A percentile compares a stretch with the other conserved stretches of the same genome.
Evolutionary conservation across 2,329 filamentous ascomycete species (phyloP).

Genomic region (Hirsutella minnesotensis): DNA sequence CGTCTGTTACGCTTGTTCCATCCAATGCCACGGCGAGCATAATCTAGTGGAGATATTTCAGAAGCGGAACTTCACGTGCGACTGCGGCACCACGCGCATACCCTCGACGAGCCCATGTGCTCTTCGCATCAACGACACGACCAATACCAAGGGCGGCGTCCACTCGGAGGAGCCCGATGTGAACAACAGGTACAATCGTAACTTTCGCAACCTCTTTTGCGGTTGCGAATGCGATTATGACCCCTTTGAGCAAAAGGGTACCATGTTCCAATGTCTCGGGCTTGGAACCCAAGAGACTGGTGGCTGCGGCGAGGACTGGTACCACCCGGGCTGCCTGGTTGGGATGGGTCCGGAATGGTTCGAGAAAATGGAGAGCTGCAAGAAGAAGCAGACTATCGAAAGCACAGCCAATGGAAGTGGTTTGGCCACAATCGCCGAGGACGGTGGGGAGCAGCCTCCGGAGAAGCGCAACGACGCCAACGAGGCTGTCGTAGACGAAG

Average conservation of each 20-base stretch:
- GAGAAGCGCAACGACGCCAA: slow-evolving; percentile 8
- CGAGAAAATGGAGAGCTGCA: slow-evolving; percentile 35
- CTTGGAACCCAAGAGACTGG: slow-evolving; percentile 69
- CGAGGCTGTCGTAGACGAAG: slow-evolving; percentile 29
- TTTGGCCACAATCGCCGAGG: slow-evolving; percentile 39
- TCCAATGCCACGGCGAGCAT: slow-evolving; percentile 93
- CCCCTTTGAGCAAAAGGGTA: slow-evolving; percentile 79
- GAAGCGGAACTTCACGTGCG: slow-evolving; percentile 91
- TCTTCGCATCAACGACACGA: slow-evolving; percentile 59
- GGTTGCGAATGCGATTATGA: slow-evolving; percentile 83
- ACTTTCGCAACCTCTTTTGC: slow-evolving; percentile 88
- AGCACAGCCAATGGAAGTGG: slow-evolving; percentile 9
- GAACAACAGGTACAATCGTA: slow-evolving; percentile 87
- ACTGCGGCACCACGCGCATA: slow-evolving; percentile 82
- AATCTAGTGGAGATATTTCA: slow-evolving; percentile 89
- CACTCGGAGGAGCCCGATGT: slow-evolving; percentile 60
- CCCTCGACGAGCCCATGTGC: slow-evolving; percentile 60
- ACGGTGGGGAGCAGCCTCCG: slow-evolving; percentile 22
- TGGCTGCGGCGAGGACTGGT: slow-evolving; percentile 96
- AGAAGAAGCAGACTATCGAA: slow-evolving; percentile 13
- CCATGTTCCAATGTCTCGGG: slow-evolving; percentile 95
- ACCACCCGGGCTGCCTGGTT: slow-evolving; percentile 84
- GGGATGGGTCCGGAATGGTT: slow-evolving; percentile 66
- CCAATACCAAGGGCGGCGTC: slow-evolving; percentile 65
- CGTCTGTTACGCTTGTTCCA: slow-evolving; percentile 92